Evolutionary conservation across 2,329 filamentous ascomycete species (phyloP).

Genomic region (Aspergillus aculeatus): DNA sequence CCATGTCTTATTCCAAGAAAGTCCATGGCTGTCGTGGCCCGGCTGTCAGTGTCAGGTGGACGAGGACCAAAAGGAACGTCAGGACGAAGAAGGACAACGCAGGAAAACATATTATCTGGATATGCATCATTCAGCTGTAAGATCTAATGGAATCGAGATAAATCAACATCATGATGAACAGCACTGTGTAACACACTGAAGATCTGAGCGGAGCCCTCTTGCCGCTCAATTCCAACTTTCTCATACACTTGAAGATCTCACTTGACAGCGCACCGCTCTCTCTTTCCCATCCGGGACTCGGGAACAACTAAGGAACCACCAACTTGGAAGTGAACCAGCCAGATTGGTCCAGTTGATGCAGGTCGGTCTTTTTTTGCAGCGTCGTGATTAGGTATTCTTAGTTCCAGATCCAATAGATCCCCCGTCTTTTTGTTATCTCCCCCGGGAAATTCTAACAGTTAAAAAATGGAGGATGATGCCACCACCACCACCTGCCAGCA

Average conservation of each 20-base stretch:
- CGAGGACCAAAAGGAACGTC: background rate
- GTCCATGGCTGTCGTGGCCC: too few relatives aligned
- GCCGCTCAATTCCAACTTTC: background rate
- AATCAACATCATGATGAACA: background rate
- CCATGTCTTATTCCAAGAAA: background rate
- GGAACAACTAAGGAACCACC: background rate
- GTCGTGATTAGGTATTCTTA: background rate
- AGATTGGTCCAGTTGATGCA: background rate
- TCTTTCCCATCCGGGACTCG: background rate
- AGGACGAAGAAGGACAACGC: background rate
- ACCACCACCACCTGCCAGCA: background rate
- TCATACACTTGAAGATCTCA: background rate
- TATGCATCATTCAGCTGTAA: background rate
- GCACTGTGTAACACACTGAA: background rate
- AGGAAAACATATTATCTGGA: too few relatives aligned
- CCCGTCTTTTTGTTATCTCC: background rate
- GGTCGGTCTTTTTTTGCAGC: too few relatives aligned
- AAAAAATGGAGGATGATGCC: background rate
- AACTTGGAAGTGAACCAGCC: background rate
- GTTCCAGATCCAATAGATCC: background rate
- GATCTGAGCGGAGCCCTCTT: background rate
- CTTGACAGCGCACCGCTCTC: background rate
- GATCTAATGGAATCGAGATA: too few relatives aligned
- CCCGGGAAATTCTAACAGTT: background rate
- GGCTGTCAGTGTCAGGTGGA: background rate